These are phyloP conservation scores for Phanerochaete sordida DNA, from an alignment of 768 basidiomycete species.

Conservation along the genomic window DNA sequence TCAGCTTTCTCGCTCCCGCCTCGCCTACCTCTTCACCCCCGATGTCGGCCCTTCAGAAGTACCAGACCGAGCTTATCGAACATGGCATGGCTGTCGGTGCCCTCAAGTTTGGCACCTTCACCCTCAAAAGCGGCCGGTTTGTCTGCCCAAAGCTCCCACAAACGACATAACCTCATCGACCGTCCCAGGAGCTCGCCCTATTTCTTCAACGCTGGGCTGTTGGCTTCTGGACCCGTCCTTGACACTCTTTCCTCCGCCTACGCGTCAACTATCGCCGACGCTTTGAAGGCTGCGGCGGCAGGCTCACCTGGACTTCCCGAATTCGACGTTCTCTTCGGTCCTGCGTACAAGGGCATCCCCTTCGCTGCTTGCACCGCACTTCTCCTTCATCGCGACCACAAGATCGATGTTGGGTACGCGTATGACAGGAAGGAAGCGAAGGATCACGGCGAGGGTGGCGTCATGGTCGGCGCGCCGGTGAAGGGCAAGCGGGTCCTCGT, in stretches of 20 bases:
- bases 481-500: slow-evolving; percentile 80
- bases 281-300: slow-evolving; percentile 34
- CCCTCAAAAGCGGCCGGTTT: slow-evolving; percentile 92
- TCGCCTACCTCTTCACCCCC: neutral
- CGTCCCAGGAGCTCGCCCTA: slow-evolving; percentile 78
- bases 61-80: slow-evolving; percentile 66
- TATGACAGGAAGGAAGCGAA: slow-evolving; percentile 97
- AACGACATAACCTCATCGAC: slow-evolving; percentile 7
- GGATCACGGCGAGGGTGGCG: slow-evolving; percentile 94
- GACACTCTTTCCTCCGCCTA: slow-evolving; percentile 77
- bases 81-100: slow-evolving; percentile 67
- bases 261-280: slow-evolving; percentile 68
- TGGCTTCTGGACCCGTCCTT: slow-evolving; percentile 82
- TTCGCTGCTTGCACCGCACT: slow-evolving; percentile 85
- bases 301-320: slow-evolving; percentile 27
- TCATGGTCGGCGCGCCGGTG: slow-evolving; percentile 84
- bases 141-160: slow-evolving; percentile 23
- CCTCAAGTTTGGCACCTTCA: slow-evolving; percentile 88
- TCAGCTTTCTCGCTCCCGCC: too few species aligned
- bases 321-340: slow-evolving; percentile 90
- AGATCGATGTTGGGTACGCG: slow-evolving; percentile 71
- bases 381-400: slow-evolving; percentile 63
- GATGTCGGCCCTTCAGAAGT: slow-evolving; percentile 34
- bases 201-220: slow-evolving; percentile 93
- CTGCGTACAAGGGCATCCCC: slow-evolving; percentile 96